Base-by-base conservation (phyloP, 805 yeast species). In the Pichia scutulata region DNA sequence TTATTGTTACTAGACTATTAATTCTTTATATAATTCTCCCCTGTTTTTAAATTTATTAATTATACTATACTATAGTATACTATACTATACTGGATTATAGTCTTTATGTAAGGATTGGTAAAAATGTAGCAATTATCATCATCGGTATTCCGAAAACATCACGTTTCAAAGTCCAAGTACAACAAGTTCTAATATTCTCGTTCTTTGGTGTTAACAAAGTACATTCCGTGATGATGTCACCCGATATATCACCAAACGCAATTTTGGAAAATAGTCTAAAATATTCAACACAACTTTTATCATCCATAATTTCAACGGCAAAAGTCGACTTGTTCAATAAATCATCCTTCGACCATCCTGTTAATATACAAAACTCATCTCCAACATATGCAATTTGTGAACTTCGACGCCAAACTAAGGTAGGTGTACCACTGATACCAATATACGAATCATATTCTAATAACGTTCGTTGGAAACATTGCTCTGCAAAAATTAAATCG, bases 61-160 rank as follows among this genome's bases (percentile, higher is more conserved):
- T 7, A 33, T 33, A n/a, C 55, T 52, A n/a, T n/a, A n/a, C n/a
- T n/a, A n/a, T n/a, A n/a, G n/a, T n/a, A n/a, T n/a, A n/a, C n/a
- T n/a, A n/a, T n/a, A n/a, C n/a, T n/a, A n/a, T n/a, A n/a, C n/a
- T n/a, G n/a, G n/a, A n/a, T n/a, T n/a, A n/a, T n/a, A n/a, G n/a
- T n/a, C n/a, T n/a, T n/a, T n/a, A 67, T 5, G 70, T 73, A 45
- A 80, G 54, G 25, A 88, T 83, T 0, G 97, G 98, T 58, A 92
- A 71, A 64, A 92, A 92, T 63, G 89, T 93, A 18, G 97, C 98
- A 33, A 92, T 78, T 22, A 93, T 84, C 95, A 92, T 90, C 89
- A 93, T 84, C 16, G 99, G 99, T 48, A 92, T 84, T 9, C 97
- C 97, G 69, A 93, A 92, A 18, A 92, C 95, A 63, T 92, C 98